Evolutionary conservation across 2,329 filamentous ascomycete genomes (phyloP).

Genomic region (Nigrospora sphaerica): DNA sequence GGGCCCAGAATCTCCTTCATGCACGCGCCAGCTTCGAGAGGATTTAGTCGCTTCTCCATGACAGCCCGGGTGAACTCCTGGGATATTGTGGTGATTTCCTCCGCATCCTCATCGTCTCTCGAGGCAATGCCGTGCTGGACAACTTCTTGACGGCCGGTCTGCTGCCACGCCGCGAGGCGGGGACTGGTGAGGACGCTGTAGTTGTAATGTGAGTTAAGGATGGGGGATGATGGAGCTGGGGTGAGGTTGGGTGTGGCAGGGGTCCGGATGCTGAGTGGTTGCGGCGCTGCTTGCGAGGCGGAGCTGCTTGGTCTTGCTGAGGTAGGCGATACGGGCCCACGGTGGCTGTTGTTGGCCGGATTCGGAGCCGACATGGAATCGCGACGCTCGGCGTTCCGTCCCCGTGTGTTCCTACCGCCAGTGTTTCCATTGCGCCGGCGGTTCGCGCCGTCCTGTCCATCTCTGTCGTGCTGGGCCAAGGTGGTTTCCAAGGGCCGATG

Average conservation of each 20-base stretch:
- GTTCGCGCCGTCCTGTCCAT: constrained; percentile 32
- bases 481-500: constrained; percentile 52
- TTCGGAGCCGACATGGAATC: constrained; percentile 30
- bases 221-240: constrained; percentile 21
- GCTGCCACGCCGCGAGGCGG: constrained; percentile 59
- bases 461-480: constrained; percentile 51
- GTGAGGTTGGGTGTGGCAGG: constrained; percentile 15
- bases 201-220: constrained; percentile 44
- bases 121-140: constrained; percentile 59
- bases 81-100: constrained; percentile 65
- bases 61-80: constrained; percentile 79
- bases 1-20: constrained; percentile 68
- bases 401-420: constrained; percentile 36
- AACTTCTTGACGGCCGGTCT: constrained; percentile 59
- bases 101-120: constrained; percentile 58
- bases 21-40: constrained; percentile 62
- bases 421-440: constrained; percentile 31
- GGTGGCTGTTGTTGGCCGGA: constrained; percentile 3
- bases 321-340: constrained; percentile 23
- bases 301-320: constrained; percentile 27
- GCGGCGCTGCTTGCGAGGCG: constrained; percentile 24
- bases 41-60: constrained; percentile 59
- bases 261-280: constrained; percentile 14
- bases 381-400: constrained; percentile 38
- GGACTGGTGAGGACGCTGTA: constrained; percentile 73